Percentiles rank a stretch among this genome's conserved stretches.
Conservation (phyloP, 805 yeast genomes). For the Pichia paraexigua region DNA sequence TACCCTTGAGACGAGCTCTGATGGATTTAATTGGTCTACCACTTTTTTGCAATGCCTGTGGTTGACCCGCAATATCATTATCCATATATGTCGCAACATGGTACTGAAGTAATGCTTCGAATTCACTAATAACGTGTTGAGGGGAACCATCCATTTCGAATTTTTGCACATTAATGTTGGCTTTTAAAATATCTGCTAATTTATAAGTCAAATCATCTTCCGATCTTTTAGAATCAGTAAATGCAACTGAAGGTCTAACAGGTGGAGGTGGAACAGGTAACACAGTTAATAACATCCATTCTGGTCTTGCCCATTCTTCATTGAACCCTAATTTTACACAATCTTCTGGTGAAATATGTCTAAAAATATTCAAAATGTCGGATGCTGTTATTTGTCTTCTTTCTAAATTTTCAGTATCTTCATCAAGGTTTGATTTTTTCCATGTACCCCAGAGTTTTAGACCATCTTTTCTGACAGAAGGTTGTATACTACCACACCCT, state of each 20-base stretch:
- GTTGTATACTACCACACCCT: slow-evolving; percentile 97
- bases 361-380: slow-evolving; percentile 85
- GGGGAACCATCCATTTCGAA: slow-evolving; percentile 99
- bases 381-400: slow-evolving; percentile 80
- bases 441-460: slow-evolving; percentile 96
- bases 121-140: slow-evolving; percentile 94
- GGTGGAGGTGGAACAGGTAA: slow-evolving; percentile 99
- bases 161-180: slow-evolving; percentile 94
- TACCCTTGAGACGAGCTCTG: slow-evolving; percentile 99
- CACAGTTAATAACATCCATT: slow-evolving; percentile 96
- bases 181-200: slow-evolving; percentile 92
- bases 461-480: slow-evolving; percentile 93
- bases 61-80: slow-evolving; percentile 99
- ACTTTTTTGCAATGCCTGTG: slow-evolving; percentile 96
- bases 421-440: slow-evolving; percentile 74
- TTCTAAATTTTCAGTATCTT: slow-evolving; percentile 86
- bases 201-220: slow-evolving; percentile 98
- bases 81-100: slow-evolving; percentile 99
- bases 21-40: slow-evolving; percentile 98
- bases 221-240: slow-evolving; percentile 96
- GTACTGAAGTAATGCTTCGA: slow-evolving; percentile 89
- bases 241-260: slow-evolving; percentile 96
- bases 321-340: slow-evolving; percentile 78
- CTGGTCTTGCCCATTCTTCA: slow-evolving; percentile 96
- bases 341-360: slow-evolving; percentile 82